Evolutionary conservation across 306 rosid genomes (phyloP).

Genomic region (Cucurbita moschata): DNA sequence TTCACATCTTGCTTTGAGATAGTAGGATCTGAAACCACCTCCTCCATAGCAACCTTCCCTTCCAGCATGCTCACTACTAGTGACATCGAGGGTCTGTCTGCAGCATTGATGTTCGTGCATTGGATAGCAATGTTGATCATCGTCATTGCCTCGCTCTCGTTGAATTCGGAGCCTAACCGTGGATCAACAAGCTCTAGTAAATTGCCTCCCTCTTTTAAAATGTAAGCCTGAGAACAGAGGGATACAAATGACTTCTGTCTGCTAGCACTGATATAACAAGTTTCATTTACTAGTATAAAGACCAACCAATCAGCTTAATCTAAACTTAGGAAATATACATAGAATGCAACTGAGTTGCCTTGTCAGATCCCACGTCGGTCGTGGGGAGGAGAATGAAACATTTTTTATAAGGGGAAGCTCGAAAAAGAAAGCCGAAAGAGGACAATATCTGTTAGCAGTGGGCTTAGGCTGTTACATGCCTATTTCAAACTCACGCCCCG

Average conservation of each 20-base stretch:
- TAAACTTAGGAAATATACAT: background rate
- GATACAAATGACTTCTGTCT: background rate
- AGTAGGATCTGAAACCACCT: background rate
- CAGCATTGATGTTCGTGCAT: constrained; percentile 17
- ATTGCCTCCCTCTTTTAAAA: constrained; percentile 10
- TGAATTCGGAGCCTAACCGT: constrained; percentile 14
- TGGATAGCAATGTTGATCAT: constrained; percentile 24
- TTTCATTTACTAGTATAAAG: background rate
- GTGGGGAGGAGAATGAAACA: too few relatives aligned
- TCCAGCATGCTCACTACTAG: constrained; percentile 34
- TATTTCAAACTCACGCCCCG: background rate
- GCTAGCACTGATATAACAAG: background rate
- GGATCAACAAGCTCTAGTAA: constrained; percentile 30
- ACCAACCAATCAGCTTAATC: background rate
- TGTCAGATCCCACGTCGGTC: too few relatives aligned
- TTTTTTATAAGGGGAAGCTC: too few relatives aligned
- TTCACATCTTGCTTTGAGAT: constrained; percentile 4
- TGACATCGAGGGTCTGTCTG: constrained; percentile 30
- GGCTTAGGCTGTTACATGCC: too few relatives aligned
- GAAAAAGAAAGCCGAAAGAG: too few relatives aligned
- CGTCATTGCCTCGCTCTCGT: constrained; percentile 13
- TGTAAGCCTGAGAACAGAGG: constrained; percentile 12
- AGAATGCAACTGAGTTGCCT: background rate
- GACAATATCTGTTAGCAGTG: too few relatives aligned
- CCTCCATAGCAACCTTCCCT: constrained; percentile 14